Conservation (phyloP, 2,329 filamentous ascomycete genomes). For the Thyridium curvatum region DNA sequence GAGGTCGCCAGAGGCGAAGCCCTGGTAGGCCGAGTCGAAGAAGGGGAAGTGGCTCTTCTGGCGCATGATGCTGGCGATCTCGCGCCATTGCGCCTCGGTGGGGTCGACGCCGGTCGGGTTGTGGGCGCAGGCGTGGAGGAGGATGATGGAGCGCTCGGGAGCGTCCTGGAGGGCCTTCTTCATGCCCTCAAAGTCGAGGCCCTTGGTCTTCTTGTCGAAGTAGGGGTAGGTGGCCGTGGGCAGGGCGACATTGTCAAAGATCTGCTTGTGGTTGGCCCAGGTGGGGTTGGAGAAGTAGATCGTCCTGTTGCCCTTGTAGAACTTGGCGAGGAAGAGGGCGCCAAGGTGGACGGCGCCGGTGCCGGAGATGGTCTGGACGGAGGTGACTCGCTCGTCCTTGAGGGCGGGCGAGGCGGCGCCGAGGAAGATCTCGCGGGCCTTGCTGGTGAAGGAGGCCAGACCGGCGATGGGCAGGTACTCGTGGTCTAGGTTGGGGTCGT, state of each 20-base stretch:
- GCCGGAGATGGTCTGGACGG: constrained; percentile 92
- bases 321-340: constrained; percentile 86
- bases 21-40: constrained; percentile 97
- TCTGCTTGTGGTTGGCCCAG: constrained; percentile 98
- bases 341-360: constrained; percentile 93
- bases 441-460: constrained; percentile 75
- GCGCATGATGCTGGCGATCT: constrained; percentile 73
- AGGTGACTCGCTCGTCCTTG: constrained; percentile 71
- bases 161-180: constrained; percentile 63
- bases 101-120: constrained; percentile 98
- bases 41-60: constrained; percentile 88
- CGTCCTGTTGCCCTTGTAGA: constrained; percentile 69
- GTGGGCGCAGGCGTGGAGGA: constrained; percentile 93
- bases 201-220: constrained; percentile 83
- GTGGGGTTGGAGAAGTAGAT: constrained; percentile 93
- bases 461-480: constrained; percentile 97
- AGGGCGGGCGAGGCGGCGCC: constrained; percentile 76
- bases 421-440: constrained; percentile 85
- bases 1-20: constrained; percentile 90
- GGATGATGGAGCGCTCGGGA: constrained; percentile 74
- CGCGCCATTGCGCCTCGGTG: constrained; percentile 87
- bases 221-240: constrained; percentile 83
- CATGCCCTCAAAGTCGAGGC: constrained; percentile 90
- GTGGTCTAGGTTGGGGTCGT: constrained; percentile 88
- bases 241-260: constrained; percentile 86